Evolutionary conservation across 2,329 filamentous ascomycete genomes (phyloP), one percentile per base, ranked within the genome.

Genomic region (Boeremia lycopersici): DNA sequence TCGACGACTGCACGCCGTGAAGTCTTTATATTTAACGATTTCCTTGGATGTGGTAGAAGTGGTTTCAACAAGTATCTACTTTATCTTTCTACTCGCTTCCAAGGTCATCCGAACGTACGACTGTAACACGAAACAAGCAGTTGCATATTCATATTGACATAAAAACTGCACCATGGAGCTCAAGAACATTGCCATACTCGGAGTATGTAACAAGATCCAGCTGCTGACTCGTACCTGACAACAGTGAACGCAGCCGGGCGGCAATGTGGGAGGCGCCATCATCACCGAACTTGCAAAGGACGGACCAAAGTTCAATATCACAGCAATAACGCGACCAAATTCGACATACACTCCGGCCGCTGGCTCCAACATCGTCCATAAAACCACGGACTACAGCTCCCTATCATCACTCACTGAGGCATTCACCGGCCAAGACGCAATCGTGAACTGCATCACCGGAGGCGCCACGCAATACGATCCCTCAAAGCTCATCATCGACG

Each of bases 341-440:
- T 69, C 66, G 2, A 49, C 42, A 12, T 71, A 65, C 53, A 62
- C 48, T 0, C 39, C 57, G 10, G 65, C 65, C 6, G 2, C 53
- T 2, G 31, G 43, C 19, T 60, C 60, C 34, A 51, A 52, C 36
- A 62, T 74, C 46, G 56, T 44, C 4, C 51, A 59, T 49, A 67
- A 62, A 29, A 47, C 53, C 3, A 57, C 57, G 3, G 69, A 74
- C 51, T 73, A 67, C 52, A 47, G 47, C 1, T 73, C 71, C 12
- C 34, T 65, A 0, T 29, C 52, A 2, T 68, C 69, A 1, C 64
- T 74, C 5, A 55, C 50, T 15, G 58, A 74, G 2, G 81, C 79
- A 1, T 78, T 88, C 28, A 57, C 74, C 12, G 81, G 78, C 30
- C 79, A 85, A 56, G 84, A 87, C 53, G 84, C 82, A 0, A 72